phyloP scores from a whole-genome alignment of 768 basidiomycete species.

The Psilocybe cyanescens region DNA sequence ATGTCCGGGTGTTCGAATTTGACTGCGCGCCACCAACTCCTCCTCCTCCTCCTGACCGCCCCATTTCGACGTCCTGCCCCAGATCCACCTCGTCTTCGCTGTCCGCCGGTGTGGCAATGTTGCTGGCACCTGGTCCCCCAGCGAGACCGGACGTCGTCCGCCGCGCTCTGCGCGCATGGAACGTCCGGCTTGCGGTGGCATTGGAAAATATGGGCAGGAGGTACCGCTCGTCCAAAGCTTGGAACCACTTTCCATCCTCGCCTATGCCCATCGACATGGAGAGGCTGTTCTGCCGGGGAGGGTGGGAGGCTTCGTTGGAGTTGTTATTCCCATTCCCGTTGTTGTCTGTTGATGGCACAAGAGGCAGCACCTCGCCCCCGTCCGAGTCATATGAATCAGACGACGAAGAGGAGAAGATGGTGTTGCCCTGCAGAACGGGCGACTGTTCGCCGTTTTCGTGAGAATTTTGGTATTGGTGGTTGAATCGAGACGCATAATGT shows the following conservation, averaged over 20 bases:
- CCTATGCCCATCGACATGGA: constrained; percentile 30
- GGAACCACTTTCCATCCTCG: constrained; percentile 95
- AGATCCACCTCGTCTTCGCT: constrained; percentile 44
- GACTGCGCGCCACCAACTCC: constrained; percentile 15
- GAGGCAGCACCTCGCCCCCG: constrained; percentile 75
- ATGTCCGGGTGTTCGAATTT: constrained; percentile 11
- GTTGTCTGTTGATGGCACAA: constrained; percentile 56
- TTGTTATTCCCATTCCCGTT: constrained; percentile 8
- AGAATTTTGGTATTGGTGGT: constrained; percentile 51
- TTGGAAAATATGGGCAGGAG: constrained; percentile 92
- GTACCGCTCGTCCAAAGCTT: constrained; percentile 92
- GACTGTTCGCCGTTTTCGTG: constrained; percentile 25
- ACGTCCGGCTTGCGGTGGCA: constrained; percentile 85
- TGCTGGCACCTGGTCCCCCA: constrained; percentile 25
- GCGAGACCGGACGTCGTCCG: constrained; percentile 41
- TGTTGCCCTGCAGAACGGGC: constrained; percentile 25
- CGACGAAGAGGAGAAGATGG: constrained; percentile 70
- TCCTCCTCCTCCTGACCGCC: constrained; percentile 18
- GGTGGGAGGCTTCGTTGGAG: constrained; percentile 18
- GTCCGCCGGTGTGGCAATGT: constrained; percentile 38
- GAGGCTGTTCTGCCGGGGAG: constrained; percentile 24
- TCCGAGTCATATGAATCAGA: constrained; percentile 83
- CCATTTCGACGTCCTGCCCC: constrained; percentile 50
- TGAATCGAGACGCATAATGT: constrained; percentile 64
- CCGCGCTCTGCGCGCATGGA: constrained; percentile 77